Evolutionary conservation across 805 yeast genomes (phyloP).

Genomic region (Sugiyamaella floridensis): DNA sequence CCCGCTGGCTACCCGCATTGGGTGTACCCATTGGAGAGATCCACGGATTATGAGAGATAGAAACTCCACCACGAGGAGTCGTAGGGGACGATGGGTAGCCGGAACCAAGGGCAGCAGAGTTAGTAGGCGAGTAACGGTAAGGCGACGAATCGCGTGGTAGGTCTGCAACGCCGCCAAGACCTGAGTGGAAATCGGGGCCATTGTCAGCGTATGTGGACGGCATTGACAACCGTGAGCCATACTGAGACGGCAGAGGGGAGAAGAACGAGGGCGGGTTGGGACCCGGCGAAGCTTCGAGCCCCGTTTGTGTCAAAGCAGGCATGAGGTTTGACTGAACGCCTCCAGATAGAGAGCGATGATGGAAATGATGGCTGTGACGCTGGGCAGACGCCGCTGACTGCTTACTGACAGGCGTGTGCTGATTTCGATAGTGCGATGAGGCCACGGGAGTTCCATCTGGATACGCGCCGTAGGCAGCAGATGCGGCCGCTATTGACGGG

Average conservation of each 20-base stretch:
- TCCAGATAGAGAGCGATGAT: conserved; percentile 6
- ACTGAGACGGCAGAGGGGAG: conserved; percentile 1
- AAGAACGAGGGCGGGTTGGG: conserved; percentile 2
- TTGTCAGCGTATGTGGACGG: background rate
- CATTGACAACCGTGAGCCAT: conserved; percentile 1
- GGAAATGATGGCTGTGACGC: background rate
- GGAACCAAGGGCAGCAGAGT: background rate
- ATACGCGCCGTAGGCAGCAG: conserved; percentile 1
- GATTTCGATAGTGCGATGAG: background rate
- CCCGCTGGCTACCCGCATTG: background rate
- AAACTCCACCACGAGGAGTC: conserved; percentile 2
- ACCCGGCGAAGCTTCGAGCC: background rate
- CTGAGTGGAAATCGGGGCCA: background rate
- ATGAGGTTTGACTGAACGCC: background rate
- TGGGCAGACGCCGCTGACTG: background rate
- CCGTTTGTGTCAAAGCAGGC: background rate
- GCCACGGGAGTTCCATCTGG: background rate
- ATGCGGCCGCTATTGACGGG: background rate
- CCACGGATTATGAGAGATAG: conserved; percentile 11
- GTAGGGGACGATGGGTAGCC: conserved; percentile 5
- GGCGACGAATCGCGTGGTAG: background rate
- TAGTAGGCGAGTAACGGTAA: conserved; percentile 10
- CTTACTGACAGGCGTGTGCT: background rate
- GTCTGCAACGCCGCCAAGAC: background rate
- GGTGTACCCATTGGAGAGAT: conserved; percentile 10